Conservation (phyloP, 2,329 filamentous ascomycete species). For the Penicillium sp. region DNA sequence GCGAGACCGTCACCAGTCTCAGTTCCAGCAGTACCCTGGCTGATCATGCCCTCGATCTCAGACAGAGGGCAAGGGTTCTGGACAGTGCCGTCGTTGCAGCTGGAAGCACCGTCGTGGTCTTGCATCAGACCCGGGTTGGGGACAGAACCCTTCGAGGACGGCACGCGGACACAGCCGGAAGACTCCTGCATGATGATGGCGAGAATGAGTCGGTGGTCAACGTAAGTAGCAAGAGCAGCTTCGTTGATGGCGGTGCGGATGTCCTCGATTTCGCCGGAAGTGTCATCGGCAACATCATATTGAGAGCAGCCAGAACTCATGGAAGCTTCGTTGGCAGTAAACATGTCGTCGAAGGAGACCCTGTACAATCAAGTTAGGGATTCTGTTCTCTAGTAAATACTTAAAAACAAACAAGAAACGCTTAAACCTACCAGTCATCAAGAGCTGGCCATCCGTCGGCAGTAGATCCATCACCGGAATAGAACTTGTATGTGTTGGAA, state of each 20-base stretch:
- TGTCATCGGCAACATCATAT: slow-evolving; percentile 6
- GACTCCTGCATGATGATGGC: slow-evolving; percentile 34
- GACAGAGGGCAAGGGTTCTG: slow-evolving; percentile 22
- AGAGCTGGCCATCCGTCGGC: slow-evolving; percentile 18
- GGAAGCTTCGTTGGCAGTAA: slow-evolving; percentile 8
- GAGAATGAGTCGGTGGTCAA: slow-evolving; percentile 31
- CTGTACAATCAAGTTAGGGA: background rate
- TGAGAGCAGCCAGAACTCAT: slow-evolving; percentile 10
- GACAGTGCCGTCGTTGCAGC: slow-evolving; percentile 30
- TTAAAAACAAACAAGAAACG: background rate
- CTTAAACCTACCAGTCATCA: slow-evolving; percentile 15
- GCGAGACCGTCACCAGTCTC: slow-evolving; percentile 31
- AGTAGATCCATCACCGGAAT: slow-evolving; percentile 18
- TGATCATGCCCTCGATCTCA: slow-evolving; percentile 36
- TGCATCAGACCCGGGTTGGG: slow-evolving; percentile 33
- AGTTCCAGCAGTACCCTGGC: slow-evolving; percentile 37
- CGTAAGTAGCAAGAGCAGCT: slow-evolving; percentile 23
- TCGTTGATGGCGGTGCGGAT: slow-evolving; percentile 29
- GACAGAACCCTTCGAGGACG: slow-evolving; percentile 17
- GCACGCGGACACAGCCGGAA: slow-evolving; percentile 23
- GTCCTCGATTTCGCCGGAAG: slow-evolving; percentile 21
- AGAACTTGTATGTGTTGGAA: slow-evolving; percentile 14
- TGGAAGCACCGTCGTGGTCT: slow-evolving; percentile 32
- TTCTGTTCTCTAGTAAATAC: no score
- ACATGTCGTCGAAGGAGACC: slow-evolving; percentile 18